Conservation (phyloP, 352 stramenopile species). For the Phytophthora fragariaefolia region DNA sequence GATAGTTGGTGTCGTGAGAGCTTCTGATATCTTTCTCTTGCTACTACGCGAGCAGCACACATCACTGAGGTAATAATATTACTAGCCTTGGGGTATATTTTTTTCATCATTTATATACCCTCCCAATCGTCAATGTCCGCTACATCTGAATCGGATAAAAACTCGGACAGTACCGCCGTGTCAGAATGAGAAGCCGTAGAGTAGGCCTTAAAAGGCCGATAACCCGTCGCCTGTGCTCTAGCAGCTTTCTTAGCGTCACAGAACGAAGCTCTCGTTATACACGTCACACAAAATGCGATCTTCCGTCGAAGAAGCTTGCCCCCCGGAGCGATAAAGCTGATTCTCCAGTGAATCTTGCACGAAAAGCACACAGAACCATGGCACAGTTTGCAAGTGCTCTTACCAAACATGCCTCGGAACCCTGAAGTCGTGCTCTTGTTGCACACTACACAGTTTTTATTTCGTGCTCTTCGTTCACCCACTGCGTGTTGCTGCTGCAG, state of each 20-base stretch:
- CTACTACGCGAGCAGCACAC: constrained; percentile 60
- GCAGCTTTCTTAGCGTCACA: constrained; percentile 9
- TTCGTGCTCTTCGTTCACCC: constrained; percentile 24
- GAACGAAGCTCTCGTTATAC: constrained; percentile 19
- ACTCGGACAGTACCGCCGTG: no score
- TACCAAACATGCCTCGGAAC: constrained; percentile 20
- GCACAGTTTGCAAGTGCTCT: no score
- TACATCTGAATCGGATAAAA: no score
- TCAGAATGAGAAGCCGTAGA: no score
- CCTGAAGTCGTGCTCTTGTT: constrained; percentile 13
- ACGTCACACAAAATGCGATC: constrained; percentile 34
- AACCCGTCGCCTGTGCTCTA: constrained; percentile 15
- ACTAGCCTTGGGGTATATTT: no score
- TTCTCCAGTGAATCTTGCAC: constrained; percentile 27
- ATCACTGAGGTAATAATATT: constrained; percentile 25
- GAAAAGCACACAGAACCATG: constrained; percentile 24
- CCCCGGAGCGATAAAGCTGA: constrained; percentile 28
- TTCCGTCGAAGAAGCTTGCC: constrained; percentile 21
- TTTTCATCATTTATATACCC: no score
- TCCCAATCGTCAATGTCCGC: no score
- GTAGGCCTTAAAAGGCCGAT: no score
- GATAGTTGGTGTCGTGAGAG: constrained; percentile 49
- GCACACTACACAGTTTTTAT: no score
- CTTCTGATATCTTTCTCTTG: constrained; percentile 57
- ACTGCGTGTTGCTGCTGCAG: no score